Conservation (phyloP, 2,329 filamentous ascomycete genomes). For the Paecilomyces fulvus region DNA sequence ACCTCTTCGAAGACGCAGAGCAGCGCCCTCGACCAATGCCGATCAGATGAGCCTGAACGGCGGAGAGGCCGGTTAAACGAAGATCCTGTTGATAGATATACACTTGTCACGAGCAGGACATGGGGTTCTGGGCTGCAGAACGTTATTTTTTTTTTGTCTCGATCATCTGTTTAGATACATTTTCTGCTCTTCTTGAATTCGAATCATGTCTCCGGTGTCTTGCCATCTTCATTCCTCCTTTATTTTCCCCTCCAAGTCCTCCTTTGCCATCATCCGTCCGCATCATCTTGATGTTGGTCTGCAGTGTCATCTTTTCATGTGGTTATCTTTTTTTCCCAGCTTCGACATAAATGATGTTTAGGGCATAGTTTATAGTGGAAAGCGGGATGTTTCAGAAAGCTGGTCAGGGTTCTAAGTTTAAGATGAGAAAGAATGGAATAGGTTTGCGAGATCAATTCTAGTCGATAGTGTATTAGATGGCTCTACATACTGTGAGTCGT, state of each 20-base stretch:
- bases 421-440: not conserved
- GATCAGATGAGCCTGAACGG: constrained; percentile 29
- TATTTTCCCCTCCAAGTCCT: not conserved
- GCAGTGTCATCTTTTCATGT: not conserved
- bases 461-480: too few species aligned
- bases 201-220: not conserved
- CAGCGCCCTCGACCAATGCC: constrained; percentile 10
- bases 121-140: not conserved
- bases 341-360: not conserved
- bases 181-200: not conserved
- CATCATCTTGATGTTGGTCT: not conserved
- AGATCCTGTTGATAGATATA: not conserved
- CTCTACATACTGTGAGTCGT: too few species aligned
- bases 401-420: not conserved
- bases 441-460: not conserved
- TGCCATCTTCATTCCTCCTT: not conserved
- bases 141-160: not conserved
- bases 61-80: constrained; percentile 13
- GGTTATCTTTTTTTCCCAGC: not conserved
- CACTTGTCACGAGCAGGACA: not conserved
- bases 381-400: not conserved
- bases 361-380: not conserved
- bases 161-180: not conserved
- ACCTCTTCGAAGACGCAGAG: constrained; percentile 32
- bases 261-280: not conserved